Evolutionary conservation across 225 moss, liverwort and hornwort species (phyloP).

Genomic region (Bryoerythrophyllum caledonicum): DNA sequence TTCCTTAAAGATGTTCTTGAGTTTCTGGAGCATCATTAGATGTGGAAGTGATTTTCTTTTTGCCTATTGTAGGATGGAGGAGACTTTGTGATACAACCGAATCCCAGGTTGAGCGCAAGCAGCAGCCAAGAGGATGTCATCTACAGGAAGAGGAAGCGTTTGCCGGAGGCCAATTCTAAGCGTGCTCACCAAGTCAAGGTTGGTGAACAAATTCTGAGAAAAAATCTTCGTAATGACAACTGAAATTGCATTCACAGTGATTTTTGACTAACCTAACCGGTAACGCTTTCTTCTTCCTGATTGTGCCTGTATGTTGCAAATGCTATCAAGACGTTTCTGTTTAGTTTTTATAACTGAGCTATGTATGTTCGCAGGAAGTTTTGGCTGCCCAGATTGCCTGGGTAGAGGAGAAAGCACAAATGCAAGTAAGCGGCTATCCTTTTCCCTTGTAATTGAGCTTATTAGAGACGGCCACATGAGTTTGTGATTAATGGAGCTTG

Average conservation of each 20-base stretch:
- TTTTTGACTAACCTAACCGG: too few relatives aligned
- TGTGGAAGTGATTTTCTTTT: conserved; percentile 1
- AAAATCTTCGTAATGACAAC: too few relatives aligned
- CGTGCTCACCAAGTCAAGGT: conserved; percentile 43
- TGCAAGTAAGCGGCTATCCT: conserved; percentile 37
- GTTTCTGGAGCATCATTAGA: conserved; percentile 7
- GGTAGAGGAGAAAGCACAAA: conserved; percentile 45
- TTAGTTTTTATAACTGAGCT: background rate
- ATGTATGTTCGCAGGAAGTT: conserved; percentile 38
- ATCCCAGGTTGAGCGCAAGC: conserved; percentile 63
- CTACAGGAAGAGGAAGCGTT: conserved; percentile 44
- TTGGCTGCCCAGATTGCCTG: conserved; percentile 41
- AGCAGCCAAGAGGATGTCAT: conserved; percentile 53
- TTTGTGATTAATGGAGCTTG: background rate
- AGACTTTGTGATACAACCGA: conserved; percentile 79
- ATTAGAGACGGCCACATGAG: conserved; percentile 1
- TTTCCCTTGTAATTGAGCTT: background rate
- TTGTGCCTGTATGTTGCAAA: conserved; percentile 11
- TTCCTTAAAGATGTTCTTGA: background rate
- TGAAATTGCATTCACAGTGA: too few relatives aligned
- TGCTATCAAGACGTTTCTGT: background rate
- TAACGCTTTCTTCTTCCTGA: too few relatives aligned
- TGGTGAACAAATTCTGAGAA: background rate
- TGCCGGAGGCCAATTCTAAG: conserved; percentile 38
- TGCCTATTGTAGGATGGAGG: conserved; percentile 56